Evolutionary conservation across 2,329 filamentous ascomycete species (phyloP).

Genomic region (Dactylellina parvicollis): DNA sequence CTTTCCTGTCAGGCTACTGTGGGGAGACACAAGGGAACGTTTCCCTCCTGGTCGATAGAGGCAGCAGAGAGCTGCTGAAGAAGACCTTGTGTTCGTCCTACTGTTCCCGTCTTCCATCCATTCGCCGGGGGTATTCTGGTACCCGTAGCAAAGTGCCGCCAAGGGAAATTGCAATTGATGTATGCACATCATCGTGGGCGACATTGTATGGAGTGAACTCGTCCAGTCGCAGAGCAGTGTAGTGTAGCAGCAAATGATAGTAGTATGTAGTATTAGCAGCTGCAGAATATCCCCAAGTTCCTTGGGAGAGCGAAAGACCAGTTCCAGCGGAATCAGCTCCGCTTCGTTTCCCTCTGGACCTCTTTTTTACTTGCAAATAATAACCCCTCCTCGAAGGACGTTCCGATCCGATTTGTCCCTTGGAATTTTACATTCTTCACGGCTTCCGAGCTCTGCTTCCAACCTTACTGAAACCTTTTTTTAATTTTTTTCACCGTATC

Average conservation of each 20-base stretch:
- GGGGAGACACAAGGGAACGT: constrained; percentile 19
- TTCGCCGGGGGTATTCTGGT: neutral
- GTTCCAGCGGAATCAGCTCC: constrained; percentile 24
- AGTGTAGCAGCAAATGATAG: neutral
- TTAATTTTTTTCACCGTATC: neutral
- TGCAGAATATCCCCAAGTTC: constrained; percentile 11
- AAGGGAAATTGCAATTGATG: constrained; percentile 5
- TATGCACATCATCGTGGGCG: constrained; percentile 54
- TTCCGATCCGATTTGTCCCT: constrained; percentile 27
- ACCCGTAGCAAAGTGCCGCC: constrained; percentile 2
- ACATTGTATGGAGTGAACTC: constrained; percentile 30
- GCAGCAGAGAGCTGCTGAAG: neutral
- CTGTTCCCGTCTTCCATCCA: constrained; percentile 32
- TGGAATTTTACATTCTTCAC: constrained; percentile 2
- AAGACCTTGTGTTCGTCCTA: no score
- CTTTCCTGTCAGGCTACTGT: constrained; percentile 40
- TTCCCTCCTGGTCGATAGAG: neutral
- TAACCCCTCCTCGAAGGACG: constrained; percentile 16
- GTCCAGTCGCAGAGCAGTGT: neutral
- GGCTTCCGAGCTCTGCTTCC: neutral
- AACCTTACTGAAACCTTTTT: neutral
- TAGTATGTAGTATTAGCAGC: neutral
- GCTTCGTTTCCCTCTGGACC: constrained; percentile 16
- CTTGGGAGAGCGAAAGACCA: constrained; percentile 22
- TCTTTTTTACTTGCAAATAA: neutral